Base-by-base conservation (phyloP, 1,284 basidiomycete genomes). In the Takashimella tepidaria region DNA sequence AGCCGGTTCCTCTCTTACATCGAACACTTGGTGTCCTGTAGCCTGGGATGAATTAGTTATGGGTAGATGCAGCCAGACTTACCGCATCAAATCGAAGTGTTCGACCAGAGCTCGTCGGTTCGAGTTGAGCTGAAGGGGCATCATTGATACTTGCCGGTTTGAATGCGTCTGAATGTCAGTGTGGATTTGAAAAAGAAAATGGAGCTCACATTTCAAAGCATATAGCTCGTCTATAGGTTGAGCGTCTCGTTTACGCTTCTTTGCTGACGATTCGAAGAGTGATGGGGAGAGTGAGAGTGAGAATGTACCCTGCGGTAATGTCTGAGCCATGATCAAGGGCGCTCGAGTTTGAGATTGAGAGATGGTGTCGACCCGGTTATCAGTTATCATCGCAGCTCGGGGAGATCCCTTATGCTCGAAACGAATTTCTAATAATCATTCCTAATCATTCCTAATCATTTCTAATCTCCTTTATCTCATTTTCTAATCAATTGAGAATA, bases 91-190 rank as follows among this genome's bases (percentile, higher is more conserved):
- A 55, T 11, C 42, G 43, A 3, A 58, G 46, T 4, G 51, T 44
- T 2, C 51, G 49, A 0, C 42, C 45, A 23, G 41, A 19, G 27
- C 58, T 43, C 23, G 58, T 62, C 4, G 46, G 49, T 16, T 64
- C 47, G n/a, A 67, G 57, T 5, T 48, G 42, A 4, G 66, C 68
- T 1, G 61, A 57, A 8, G 64, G 66, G 4, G 58, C 50, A 3
- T 54, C 40, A 0, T 57, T 59, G 25, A 74, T 62, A 3, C 68
- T 70, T 2, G 59, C 67, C 4, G 72, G 72, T 54, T 74, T 74
- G 67, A 74, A 74, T 11, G 56, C 49, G 53, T 72, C 72, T 73
- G 51, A 16, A 16, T 16, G 31, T 37, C 31, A 37, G 31, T 16
- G 16, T 8, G 8, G 16, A 37, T 37, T 37, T 37, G 31, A 37